A percentile compares a stretch with the other conserved stretches of the same genome.
Evolutionary conservation across 768 basidiomycete species (phyloP).

Genomic region (Phanerodontia chrysosporium): DNA sequence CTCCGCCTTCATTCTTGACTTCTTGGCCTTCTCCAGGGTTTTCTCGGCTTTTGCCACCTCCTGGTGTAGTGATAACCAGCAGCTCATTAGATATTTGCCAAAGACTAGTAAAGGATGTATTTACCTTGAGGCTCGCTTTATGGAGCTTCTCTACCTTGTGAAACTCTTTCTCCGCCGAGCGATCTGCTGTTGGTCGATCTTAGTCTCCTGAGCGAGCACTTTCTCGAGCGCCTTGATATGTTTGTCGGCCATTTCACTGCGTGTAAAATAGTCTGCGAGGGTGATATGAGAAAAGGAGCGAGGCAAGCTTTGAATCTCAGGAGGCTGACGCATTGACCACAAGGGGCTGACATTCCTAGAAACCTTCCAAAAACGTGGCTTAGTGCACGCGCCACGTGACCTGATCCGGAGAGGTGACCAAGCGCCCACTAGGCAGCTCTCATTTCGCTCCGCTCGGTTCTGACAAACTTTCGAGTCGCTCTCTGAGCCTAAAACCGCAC

Average conservation of each 20-base stretch:
- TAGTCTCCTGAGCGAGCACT: conserved; percentile 9
- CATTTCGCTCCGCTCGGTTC: background rate
- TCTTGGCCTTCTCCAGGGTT: background rate
- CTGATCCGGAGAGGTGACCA: background rate
- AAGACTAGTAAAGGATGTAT: background rate
- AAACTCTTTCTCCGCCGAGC: conserved; percentile 8
- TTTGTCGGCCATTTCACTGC: background rate
- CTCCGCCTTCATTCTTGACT: background rate
- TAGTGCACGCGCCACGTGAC: background rate
- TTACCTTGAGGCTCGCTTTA: conserved; percentile 14
- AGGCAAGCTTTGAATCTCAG: background rate
- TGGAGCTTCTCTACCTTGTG: conserved; percentile 9
- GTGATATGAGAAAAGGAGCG: too few relatives aligned
- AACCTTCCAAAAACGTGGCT: background rate
- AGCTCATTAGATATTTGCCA: background rate
- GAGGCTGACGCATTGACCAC: background rate
- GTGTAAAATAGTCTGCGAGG: background rate
- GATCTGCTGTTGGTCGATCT: conserved; percentile 6
- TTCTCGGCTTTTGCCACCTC: conserved; percentile 11
- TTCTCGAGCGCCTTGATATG: conserved; percentile 12
- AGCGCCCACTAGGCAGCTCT: background rate
- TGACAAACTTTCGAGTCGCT: background rate
- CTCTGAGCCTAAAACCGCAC: background rate
- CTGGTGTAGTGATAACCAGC: background rate
- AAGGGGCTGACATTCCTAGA: background rate